Evolutionary conservation across 2,329 filamentous ascomycete genomes (phyloP).

Genomic region (Neonectria faginata): DNA sequence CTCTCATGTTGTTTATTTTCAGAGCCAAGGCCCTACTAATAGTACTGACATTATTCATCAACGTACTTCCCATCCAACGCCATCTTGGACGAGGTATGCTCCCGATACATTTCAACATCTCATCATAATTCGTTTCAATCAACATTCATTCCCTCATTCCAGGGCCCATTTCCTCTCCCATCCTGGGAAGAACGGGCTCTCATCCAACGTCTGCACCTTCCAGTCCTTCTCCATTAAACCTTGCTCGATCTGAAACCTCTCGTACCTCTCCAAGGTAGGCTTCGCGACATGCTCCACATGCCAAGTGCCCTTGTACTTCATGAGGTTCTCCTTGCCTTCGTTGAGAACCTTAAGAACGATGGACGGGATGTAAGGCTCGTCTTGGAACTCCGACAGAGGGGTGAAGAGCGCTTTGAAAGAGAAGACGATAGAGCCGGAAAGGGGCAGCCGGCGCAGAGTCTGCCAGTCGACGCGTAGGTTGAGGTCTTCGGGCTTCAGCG

Average conservation of each 20-base stretch:
- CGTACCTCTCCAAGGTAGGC: slow-evolving; percentile 72
- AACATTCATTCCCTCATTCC: not conserved
- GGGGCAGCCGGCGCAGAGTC: slow-evolving; percentile 80
- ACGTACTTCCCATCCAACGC: not conserved
- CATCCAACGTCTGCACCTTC: slow-evolving; percentile 76
- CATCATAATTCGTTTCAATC: slow-evolving; percentile 2
- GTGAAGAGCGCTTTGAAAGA: slow-evolving; percentile 93
- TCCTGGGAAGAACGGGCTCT: slow-evolving; percentile 79
- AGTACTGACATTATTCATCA: not conserved
- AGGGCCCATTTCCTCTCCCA: slow-evolving; percentile 63
- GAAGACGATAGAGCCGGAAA: slow-evolving; percentile 82
- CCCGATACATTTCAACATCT: not conserved
- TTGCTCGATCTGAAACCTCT: slow-evolving; percentile 72
- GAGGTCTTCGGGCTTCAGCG: slow-evolving; percentile 68
- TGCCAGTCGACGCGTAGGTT: slow-evolving; percentile 89
- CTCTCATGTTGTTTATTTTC: no score
- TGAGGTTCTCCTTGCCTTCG: slow-evolving; percentile 69
- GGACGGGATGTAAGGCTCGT: slow-evolving; percentile 79
- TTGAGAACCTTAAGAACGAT: slow-evolving; percentile 75
- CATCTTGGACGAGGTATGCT: not conserved
- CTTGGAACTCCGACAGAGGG: slow-evolving; percentile 73
- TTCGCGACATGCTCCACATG: slow-evolving; percentile 80
- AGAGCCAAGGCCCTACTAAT: no score
- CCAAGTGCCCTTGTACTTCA: slow-evolving; percentile 87
- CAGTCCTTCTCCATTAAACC: slow-evolving; percentile 71